Conservation (phyloP, 768 basidiomycete genomes). For the Boletus subparvulus region DNA sequence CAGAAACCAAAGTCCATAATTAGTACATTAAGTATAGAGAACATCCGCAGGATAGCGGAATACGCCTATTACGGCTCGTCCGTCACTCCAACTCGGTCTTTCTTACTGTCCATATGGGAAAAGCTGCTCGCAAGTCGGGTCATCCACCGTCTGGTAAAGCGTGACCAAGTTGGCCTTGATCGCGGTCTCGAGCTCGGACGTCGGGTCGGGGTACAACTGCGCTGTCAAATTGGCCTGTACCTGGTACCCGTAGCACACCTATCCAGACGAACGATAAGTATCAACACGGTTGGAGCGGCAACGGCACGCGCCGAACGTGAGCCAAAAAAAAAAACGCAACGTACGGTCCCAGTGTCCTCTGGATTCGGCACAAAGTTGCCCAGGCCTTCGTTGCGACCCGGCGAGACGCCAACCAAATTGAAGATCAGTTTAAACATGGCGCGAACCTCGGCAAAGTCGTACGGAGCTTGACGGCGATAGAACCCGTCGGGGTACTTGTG, state of each 20-base stretch:
- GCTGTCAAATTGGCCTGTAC: constrained; percentile 21
- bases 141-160: constrained; percentile 9
- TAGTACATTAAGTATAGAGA: too few species aligned
- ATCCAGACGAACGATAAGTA: neutral
- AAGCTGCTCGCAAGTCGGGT: constrained; percentile 14
- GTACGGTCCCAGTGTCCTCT: constrained; percentile 12
- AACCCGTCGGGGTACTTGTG: constrained; percentile 20
- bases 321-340: neutral
- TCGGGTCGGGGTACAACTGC: constrained; percentile 23
- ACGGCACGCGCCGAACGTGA: neutral
- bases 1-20: too few species aligned
- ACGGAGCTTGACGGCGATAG: constrained; percentile 19
- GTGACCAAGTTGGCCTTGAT: constrained; percentile 23
- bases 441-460: constrained; percentile 2
- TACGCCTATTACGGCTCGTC: too few species aligned
- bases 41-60: too few species aligned
- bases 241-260: constrained; percentile 24
- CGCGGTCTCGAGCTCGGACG: constrained; percentile 16
- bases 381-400: constrained; percentile 19
- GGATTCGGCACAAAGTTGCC: constrained; percentile 15
- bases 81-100: neutral
- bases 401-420: neutral
- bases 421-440: neutral
- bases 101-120: constrained; percentile 18
- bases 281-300: neutral